Base-by-base conservation (phyloP, 805 yeast genomes). In the Saccharomycopsis selenospora region DNA sequence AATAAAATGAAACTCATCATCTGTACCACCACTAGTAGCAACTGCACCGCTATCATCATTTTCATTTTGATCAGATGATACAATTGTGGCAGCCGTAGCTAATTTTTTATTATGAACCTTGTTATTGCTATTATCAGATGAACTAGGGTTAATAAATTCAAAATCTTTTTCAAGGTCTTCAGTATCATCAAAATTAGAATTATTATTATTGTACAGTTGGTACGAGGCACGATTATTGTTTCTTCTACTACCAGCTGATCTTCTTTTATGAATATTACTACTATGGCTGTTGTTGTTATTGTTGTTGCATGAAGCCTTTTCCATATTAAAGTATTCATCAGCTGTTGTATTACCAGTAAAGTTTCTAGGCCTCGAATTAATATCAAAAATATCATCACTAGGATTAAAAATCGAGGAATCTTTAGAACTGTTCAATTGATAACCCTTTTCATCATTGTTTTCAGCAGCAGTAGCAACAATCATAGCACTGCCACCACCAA, bases 141-240 rank as follows among this genome's bases (percentile, higher is more conserved):
- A n/a, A n/a, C n/a, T n/a, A 13, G 51, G 47, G 4, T 46, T 46
- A 8, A 49, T 46, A 30, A 49, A 40, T 28, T 45, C 49, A 40
- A 49, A 49, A 30, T 49, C 54, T 8, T 45, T n/a, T 33, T 48
- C 52, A 20, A 51, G 29, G 40, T 51, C 52, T 13, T 48, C 52
- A 13, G 48, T 48, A 17, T 50, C 54, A 25, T 40, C 51, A 25
- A 36, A 23, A 23, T 45, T 36, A 13, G 29, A 36, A 10, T 40
- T 30, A 20, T 33, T 26, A 28, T 14, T 30, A 25, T 27, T 43
- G 6, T 24, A 3, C 45, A 42, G 13, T n/a, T 25, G 10, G 28
- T 25, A 29, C 14, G 46, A 43, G 7, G 23, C 40, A 22, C 36
- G 46, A 5, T 10, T n/a, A 14, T 40, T 22, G 23, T 40, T 29